Conservation (phyloP, 139 green algal species). For the Eudorina sp. region DNA sequence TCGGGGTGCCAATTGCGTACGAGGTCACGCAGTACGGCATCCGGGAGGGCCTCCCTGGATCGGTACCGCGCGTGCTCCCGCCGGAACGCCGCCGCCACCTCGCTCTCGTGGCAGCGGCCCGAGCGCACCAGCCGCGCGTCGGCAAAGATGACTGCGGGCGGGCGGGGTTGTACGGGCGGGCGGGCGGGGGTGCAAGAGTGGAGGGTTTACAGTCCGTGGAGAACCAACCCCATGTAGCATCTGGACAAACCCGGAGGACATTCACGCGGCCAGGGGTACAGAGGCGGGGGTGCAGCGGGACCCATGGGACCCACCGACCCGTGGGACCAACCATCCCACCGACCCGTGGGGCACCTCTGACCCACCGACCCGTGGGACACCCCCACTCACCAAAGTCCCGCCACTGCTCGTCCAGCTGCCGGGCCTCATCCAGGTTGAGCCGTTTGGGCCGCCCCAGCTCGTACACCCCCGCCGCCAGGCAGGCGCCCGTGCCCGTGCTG, state of each 20-base stretch:
- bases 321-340: too few relatives aligned
- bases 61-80: conserved; percentile 56
- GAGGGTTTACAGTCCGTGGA: neutral
- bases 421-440: conserved; percentile 67
- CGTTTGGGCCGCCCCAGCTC: conserved; percentile 80
- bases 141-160: conserved; percentile 68
- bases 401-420: conserved; percentile 77
- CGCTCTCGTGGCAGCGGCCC: conserved; percentile 83
- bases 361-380: too few relatives aligned
- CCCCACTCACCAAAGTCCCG: conserved; percentile 78
- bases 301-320: too few relatives aligned
- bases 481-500: conserved; percentile 72
- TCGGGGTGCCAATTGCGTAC: conserved; percentile 76
- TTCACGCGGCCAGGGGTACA: too few relatives aligned
- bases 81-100: conserved; percentile 73
- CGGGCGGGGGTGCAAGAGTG: neutral
- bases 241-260: too few relatives aligned
- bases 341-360: too few relatives aligned
- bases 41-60: conserved; percentile 57
- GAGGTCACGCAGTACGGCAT: conserved; percentile 71
- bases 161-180: neutral
- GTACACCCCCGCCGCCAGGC: conserved; percentile 75
- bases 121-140: conserved; percentile 62
- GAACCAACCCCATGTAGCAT: too few relatives aligned
- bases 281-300: too few relatives aligned